Evolutionary conservation across 257 asterid genomes (phyloP).

Genomic region (Misopates orontium): DNA sequence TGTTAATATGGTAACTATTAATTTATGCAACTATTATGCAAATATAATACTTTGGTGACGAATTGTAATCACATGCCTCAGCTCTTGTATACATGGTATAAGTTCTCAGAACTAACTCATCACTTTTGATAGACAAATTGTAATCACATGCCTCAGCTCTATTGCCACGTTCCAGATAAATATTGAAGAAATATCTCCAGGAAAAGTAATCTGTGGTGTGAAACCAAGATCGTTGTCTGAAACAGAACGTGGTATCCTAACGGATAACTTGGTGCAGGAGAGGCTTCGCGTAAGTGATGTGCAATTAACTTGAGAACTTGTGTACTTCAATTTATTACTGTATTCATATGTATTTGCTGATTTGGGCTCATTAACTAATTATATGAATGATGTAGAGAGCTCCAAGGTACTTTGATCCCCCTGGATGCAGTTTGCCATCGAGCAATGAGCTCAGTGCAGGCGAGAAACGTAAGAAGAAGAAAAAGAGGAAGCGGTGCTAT

Average conservation of each 20-base stretch:
- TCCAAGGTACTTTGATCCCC: conserved; percentile 35
- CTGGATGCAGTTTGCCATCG: conserved; percentile 12
- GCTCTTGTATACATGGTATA: too few species aligned
- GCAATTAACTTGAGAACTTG: conserved; percentile 8
- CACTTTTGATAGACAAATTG: too few species aligned
- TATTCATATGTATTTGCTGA: conserved; percentile 1
- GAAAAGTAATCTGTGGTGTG: conserved; percentile 27
- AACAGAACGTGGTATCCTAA: conserved; percentile 20
- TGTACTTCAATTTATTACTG: conserved; percentile 6
- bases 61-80: too few species aligned
- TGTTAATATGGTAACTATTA: too few species aligned
- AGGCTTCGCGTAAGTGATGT: conserved; percentile 34
- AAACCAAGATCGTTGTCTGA: conserved; percentile 3
- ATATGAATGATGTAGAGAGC: conserved; percentile 35
- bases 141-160: neutral
- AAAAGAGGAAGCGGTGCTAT: conserved; percentile 32
- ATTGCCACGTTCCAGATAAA: conserved; percentile 29
- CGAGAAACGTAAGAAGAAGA: neutral
- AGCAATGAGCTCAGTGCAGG: conserved; percentile 21
- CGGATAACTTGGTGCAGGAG: conserved; percentile 18
- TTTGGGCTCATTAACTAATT: conserved; percentile 11
- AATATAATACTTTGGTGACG: too few species aligned
- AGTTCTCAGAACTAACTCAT: too few species aligned
- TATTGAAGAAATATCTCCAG: conserved; percentile 27
- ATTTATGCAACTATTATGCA: too few species aligned